These are phyloP conservation scores for Blastomyces parvus DNA, from an alignment of 2,329 filamentous ascomycete genomes.

Conservation along the genomic window DNA sequence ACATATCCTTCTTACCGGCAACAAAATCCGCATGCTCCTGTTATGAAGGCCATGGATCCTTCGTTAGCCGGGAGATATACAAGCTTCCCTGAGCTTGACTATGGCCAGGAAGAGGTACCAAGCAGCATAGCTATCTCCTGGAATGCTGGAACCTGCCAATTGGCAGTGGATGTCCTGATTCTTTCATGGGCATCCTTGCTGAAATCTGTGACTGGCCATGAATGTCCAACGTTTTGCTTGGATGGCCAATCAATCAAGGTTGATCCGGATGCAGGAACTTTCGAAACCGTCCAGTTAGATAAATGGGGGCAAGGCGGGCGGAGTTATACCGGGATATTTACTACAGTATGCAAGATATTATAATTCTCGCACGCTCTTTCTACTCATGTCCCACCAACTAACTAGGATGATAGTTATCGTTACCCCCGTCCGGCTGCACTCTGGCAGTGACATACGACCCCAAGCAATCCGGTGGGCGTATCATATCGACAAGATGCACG, in stretches of 20 bases:
- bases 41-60: background rate
- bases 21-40: background rate
- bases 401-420: constrained; percentile 4
- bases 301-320: constrained; percentile 9
- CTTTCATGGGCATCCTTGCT: constrained; percentile 25
- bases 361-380: background rate
- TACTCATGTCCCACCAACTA: background rate
- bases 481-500: constrained; percentile 22
- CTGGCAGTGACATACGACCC: constrained; percentile 22
- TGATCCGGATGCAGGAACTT: constrained; percentile 17
- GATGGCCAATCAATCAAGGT: constrained; percentile 23
- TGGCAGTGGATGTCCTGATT: constrained; percentile 11
- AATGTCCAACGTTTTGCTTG: constrained; percentile 25
- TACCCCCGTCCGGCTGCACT: constrained; percentile 11
- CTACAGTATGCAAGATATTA: constrained; percentile 16
- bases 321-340: constrained; percentile 22
- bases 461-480: constrained; percentile 18
- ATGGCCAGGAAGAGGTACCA: constrained; percentile 10
- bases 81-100: constrained; percentile 16
- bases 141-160: constrained; percentile 6
- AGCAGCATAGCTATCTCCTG: constrained; percentile 8
- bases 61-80: constrained; percentile 11
- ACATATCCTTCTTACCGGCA: background rate
- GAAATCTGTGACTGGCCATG: constrained; percentile 25
- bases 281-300: constrained; percentile 17